These are phyloP conservation scores for Fagus sylvatica DNA, from an alignment of 306 rosid species.

Conservation along the genomic window DNA sequence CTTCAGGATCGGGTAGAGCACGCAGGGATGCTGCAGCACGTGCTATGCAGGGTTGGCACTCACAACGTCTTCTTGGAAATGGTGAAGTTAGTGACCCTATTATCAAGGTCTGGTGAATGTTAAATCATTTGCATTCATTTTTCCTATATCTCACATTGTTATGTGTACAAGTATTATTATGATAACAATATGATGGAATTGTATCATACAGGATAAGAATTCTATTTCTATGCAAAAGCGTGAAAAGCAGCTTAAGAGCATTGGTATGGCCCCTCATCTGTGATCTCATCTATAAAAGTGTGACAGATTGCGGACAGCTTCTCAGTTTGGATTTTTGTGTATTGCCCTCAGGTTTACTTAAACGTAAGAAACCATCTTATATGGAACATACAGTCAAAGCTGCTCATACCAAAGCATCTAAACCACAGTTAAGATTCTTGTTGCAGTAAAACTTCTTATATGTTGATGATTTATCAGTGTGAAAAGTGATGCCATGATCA, in stretches of 20 bases:
- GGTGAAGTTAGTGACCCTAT: constrained; percentile 98
- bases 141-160: neutral
- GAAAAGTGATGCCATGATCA: constrained; percentile 13
- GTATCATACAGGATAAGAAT: constrained; percentile 70
- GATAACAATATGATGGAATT: constrained; percentile 21
- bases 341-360: constrained; percentile 63
- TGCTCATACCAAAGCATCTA: constrained; percentile 70
- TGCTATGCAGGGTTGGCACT: constrained; percentile 99
- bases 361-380: constrained; percentile 81
- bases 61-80: constrained; percentile 88
- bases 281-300: constrained; percentile 15
- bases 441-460: constrained; percentile 17
- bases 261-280: constrained; percentile 54
- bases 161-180: constrained; percentile 8
- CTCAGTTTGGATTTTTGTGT: constrained; percentile 18
- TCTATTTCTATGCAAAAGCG: constrained; percentile 71
- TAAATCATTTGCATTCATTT: constrained; percentile 16
- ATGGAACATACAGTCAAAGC: constrained; percentile 71
- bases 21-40: constrained; percentile 98
- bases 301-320: constrained; percentile 5
- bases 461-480: constrained; percentile 12
- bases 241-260: constrained; percentile 89
- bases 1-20: constrained; percentile 86
- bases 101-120: constrained; percentile 65
- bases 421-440: constrained; percentile 75